Evolutionary conservation across 768 basidiomycete species (phyloP).

Genomic region (Rickenella mellea): DNA sequence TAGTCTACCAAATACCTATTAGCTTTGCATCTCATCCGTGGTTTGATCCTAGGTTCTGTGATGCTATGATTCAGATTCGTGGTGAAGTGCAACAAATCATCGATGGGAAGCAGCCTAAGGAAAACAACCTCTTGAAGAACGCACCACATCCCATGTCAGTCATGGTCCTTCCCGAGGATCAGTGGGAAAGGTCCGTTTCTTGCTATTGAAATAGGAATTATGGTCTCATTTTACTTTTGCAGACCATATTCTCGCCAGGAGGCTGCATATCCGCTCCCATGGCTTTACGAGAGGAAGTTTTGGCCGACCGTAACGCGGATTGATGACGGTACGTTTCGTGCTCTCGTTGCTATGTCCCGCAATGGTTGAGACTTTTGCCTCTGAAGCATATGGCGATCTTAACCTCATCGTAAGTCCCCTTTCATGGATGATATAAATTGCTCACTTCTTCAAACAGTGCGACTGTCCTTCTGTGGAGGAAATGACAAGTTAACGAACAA

Average conservation of each 20-base stretch:
- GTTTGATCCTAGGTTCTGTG: conserved; percentile 64
- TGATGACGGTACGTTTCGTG: conserved; percentile 68
- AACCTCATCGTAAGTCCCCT: conserved; percentile 67
- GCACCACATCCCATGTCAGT: conserved; percentile 85
- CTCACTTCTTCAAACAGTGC: conserved; percentile 38
- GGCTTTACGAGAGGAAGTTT: conserved; percentile 84
- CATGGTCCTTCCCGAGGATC: conserved; percentile 57
- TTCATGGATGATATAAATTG: neutral
- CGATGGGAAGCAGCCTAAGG: conserved; percentile 77
- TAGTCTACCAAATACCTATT: neutral
- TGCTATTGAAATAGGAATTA: neutral
- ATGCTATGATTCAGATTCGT: conserved; percentile 96
- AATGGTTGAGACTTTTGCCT: conserved; percentile 7
- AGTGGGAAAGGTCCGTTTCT: conserved; percentile 73
- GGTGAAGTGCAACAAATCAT: conserved; percentile 84
- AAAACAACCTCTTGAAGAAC: conserved; percentile 88
- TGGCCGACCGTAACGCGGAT: conserved; percentile 92
- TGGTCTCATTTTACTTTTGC: conserved; percentile 5
- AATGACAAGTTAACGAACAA: no score
- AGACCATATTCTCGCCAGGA: conserved; percentile 86
- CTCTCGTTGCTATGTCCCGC: neutral
- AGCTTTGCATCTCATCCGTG: neutral
- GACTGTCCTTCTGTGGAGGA: conserved; percentile 85
- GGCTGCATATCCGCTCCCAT: conserved; percentile 85
- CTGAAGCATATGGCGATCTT: conserved; percentile 80